Conservation (phyloP, 2,329 filamentous ascomycete genomes). For the Cytospora chrysosperma region DNA sequence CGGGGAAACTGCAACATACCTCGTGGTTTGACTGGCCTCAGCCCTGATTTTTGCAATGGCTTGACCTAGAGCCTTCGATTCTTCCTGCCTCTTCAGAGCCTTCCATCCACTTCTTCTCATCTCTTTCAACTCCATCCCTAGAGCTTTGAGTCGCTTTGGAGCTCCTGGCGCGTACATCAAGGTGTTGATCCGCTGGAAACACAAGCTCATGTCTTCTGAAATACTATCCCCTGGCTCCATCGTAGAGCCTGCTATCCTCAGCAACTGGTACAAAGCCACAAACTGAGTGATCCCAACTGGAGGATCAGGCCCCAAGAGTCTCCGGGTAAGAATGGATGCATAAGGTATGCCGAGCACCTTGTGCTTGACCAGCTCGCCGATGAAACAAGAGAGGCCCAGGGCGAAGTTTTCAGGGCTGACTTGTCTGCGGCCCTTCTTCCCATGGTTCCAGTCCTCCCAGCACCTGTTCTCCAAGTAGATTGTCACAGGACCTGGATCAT, state of each 20-base stretch:
- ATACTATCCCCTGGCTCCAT: neutral
- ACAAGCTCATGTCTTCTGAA: neutral
- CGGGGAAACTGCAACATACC: neutral
- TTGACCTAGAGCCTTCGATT: neutral
- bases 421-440: neutral
- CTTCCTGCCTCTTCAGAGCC: neutral
- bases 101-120: neutral
- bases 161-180: neutral
- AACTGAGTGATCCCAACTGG: neutral
- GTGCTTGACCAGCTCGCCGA: constrained; percentile 1
- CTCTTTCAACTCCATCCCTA: neutral
- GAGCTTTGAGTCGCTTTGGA: neutral
- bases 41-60: neutral
- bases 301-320: neutral
- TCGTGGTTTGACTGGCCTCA: neutral
- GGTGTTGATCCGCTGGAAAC: neutral
- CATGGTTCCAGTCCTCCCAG: neutral
- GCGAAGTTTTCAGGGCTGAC: neutral
- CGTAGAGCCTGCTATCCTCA: neutral
- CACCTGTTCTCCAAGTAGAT: neutral
- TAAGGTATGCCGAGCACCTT: neutral
- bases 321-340: neutral
- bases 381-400: constrained; percentile 2
- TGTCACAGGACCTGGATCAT: neutral
- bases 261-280: constrained; percentile 4